phyloP scores from a whole-genome alignment of 2,329 filamentous ascomycete genomes.

The Cladosporium colombiae region DNA sequence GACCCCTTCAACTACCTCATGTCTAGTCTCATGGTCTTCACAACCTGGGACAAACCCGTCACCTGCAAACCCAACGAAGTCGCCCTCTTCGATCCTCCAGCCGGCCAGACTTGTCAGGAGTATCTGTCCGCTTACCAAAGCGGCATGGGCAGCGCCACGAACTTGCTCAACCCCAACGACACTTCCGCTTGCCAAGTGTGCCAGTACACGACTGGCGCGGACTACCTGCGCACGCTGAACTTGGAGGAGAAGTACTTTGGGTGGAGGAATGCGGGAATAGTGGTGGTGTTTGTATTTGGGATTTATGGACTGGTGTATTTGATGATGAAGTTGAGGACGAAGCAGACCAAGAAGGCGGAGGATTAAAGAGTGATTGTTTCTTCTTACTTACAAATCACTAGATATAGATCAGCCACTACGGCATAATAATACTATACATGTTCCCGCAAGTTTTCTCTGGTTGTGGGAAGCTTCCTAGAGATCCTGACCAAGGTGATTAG shows the following conservation, averaged over 20 bases:
- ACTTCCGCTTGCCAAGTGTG: slow-evolving; percentile 61
- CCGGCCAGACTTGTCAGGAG: slow-evolving; percentile 56
- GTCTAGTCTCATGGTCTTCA: slow-evolving; percentile 43
- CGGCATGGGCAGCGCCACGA: slow-evolving; percentile 31
- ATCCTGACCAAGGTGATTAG: not conserved
- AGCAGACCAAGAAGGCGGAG: slow-evolving; percentile 44
- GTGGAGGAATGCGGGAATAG: slow-evolving; percentile 66
- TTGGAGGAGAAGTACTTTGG: slow-evolving; percentile 62
- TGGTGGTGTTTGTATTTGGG: slow-evolving; percentile 52
- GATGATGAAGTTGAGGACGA: slow-evolving; percentile 46
- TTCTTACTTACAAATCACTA: not conserved
- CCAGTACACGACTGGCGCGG: slow-evolving; percentile 57
- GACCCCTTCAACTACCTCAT: slow-evolving; percentile 49
- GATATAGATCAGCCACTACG: not conserved
- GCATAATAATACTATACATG: not conserved
- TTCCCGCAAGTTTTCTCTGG: not conserved
- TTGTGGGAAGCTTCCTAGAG: not conserved
- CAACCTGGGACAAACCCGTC: slow-evolving; percentile 45
- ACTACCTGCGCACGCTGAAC: slow-evolving; percentile 63
- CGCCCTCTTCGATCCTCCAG: slow-evolving; percentile 50
- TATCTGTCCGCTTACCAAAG: slow-evolving; percentile 58
- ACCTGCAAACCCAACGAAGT: slow-evolving; percentile 40
- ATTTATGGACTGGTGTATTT: slow-evolving; percentile 23
- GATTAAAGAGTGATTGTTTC: slow-evolving; percentile 9
- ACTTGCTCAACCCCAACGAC: slow-evolving; percentile 61